phyloP scores from a whole-genome alignment of 2,329 filamentous ascomycete genomes.

The Bipolaris zeicola region DNA sequence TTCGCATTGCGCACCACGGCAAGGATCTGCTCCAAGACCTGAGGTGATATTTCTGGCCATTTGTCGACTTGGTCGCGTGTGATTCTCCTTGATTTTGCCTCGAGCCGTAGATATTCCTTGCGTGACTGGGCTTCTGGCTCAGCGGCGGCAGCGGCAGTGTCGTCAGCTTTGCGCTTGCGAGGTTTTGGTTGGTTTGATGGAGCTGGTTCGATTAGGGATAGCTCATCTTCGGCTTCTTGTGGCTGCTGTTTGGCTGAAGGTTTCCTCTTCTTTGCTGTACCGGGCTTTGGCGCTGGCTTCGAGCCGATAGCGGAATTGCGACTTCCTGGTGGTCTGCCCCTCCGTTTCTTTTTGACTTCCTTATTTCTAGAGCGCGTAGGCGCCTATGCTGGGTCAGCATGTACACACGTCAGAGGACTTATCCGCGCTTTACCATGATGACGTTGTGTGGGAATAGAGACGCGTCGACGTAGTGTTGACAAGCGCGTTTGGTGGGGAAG shows the following conservation, averaged over 20 bases:
- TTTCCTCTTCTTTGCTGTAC: conserved; percentile 13
- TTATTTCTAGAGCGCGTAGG: conserved; percentile 24
- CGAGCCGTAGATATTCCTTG: conserved; percentile 42
- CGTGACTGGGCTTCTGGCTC: conserved; percentile 20
- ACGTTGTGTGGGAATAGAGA: conserved; percentile 28
- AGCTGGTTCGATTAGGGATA: conserved; percentile 6
- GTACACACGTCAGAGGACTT: background rate
- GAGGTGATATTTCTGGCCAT: conserved; percentile 62
- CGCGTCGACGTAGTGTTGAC: conserved; percentile 22
- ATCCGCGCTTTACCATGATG: conserved; percentile 36
- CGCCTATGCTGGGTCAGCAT: conserved; percentile 30
- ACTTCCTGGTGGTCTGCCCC: conserved; percentile 33
- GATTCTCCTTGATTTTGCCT: conserved; percentile 43
- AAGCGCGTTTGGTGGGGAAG: conserved; percentile 13
- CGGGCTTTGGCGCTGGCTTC: conserved; percentile 21
- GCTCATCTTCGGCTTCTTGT: conserved; percentile 21
- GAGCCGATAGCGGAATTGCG: conserved; percentile 23
- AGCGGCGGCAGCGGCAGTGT: conserved; percentile 31
- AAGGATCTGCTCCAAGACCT: conserved; percentile 62
- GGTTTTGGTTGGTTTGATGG: conserved; percentile 7
- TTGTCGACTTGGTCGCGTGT: conserved; percentile 46
- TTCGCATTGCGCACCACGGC: conserved; percentile 64
- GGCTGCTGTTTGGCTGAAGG: conserved; percentile 20
- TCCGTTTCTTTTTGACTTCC: conserved; percentile 25
- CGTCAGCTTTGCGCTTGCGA: conserved; percentile 34